Evolutionary conservation across 75 land plant species (phyloP), one percentile per base, ranked within the genome.

Genomic region (Sequoia sempervirens): DNA sequence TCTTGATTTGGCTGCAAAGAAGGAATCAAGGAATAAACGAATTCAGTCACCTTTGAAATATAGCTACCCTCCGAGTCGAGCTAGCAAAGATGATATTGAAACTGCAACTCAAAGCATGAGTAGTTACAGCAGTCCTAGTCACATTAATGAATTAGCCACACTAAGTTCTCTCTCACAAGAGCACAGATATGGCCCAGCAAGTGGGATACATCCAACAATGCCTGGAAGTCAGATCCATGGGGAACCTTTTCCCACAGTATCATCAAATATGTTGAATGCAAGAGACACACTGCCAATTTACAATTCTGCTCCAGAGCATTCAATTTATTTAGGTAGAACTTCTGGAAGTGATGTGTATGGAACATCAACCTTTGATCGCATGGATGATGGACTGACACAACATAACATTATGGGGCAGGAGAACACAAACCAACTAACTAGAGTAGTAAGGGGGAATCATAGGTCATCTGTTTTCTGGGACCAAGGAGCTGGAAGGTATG

Each of bases 401-500:
- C 87, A 45, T 37, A 84, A 54, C 86, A 80, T 26, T 46, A n/a
- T 37, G 26, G 66, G 58, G 68, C 84, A 46, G 43, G 85, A 32
- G 64, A 37, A 11, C 20, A n/a, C 82, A 15, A 81, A 36, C 82
- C 82, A 83, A 30, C 23, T 81, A 2, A 76, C 23, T 26, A 34
- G 32, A 50, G 72, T 81, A 58, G 76, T 38, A 38, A 68, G 85
- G 72, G 90, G 84, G 34, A 87, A 54, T 66, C 41, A 56, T n/a
- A 86, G 85, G 68, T 74, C 89, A 26, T 83, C 95, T 1, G 92
- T 93, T 40, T 86, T 90, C 69, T 93, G 95, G 95, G 92, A 90
- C 83, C 90, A 84, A 56, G 90, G 82, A 70, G 92, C 90, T 47
- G 93, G 92, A 8, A 90, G 92, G 68, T 93, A 88, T 74, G 92